Evolutionary conservation across 1,284 basidiomycete species (phyloP).

Genomic region (Entoloma clypeatum): DNA sequence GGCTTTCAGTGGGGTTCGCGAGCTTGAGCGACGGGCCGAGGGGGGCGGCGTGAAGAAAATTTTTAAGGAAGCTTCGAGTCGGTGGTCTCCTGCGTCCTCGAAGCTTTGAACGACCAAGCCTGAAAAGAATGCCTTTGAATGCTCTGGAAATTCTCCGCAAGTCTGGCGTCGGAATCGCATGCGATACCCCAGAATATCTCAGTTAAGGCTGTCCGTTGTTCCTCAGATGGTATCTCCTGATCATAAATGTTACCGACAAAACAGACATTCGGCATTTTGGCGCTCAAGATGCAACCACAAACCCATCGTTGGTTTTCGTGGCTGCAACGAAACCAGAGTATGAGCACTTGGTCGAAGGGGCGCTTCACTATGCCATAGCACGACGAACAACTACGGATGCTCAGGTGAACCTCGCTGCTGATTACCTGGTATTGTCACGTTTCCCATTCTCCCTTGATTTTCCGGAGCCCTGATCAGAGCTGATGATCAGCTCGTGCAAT

Average conservation of each 20-base stretch:
- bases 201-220: constrained; percentile 18
- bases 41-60: background rate
- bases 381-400: constrained; percentile 18
- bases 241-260: background rate
- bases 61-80: background rate
- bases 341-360: constrained; percentile 25
- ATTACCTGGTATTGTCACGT: constrained; percentile 23
- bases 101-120: background rate
- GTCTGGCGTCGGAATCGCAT: constrained; percentile 27
- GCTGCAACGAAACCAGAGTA: constrained; percentile 31
- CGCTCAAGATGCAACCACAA: constrained; percentile 33
- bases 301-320: constrained; percentile 30
- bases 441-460: background rate
- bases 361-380: constrained; percentile 22
- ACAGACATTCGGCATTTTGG: constrained; percentile 28
- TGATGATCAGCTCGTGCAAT: constrained; percentile 26
- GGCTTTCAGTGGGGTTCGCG: too few species aligned
- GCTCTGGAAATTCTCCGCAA: constrained; percentile 21
- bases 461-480: background rate
- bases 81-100: background rate
- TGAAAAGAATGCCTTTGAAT: constrained; percentile 12
- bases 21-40: too few species aligned
- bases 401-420: constrained; percentile 25
- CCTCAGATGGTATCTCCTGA: background rate
- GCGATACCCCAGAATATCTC: constrained; percentile 31